Evolutionary conservation across 345 rosid species (phyloP).

Genomic region (Lepidium aucheri): DNA sequence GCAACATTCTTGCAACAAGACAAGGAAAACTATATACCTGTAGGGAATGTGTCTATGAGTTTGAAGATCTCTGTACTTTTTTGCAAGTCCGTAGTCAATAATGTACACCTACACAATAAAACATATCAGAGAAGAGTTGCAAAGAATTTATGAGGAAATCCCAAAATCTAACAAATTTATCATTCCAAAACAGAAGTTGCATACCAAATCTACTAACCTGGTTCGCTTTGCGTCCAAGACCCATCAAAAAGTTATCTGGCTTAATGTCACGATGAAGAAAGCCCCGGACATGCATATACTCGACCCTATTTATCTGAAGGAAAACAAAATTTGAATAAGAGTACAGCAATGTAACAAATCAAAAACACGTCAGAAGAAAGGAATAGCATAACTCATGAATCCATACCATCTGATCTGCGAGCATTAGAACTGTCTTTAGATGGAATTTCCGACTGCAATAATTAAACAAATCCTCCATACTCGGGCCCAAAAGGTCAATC

Average conservation of each 20-base stretch:
- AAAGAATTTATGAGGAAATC: background rate
- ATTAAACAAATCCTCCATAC: conserved; percentile 85
- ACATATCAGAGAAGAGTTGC: background rate
- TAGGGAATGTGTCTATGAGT: conserved; percentile 35
- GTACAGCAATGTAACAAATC: background rate
- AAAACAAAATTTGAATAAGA: background rate
- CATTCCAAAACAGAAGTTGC: background rate
- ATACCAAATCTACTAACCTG: conserved; percentile 52
- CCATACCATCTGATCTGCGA: conserved; percentile 80
- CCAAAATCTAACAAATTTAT: background rate
- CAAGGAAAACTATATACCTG: conserved; percentile 1
- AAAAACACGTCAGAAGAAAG: background rate
- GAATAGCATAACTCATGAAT: background rate
- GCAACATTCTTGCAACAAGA: background rate
- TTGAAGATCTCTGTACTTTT: conserved; percentile 34
- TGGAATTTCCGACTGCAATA: conserved; percentile 76
- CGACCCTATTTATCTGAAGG: conserved; percentile 70
- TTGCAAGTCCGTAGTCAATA: conserved; percentile 77
- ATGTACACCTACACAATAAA: conserved; percentile 47
- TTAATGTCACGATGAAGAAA: conserved; percentile 97
- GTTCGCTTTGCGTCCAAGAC: conserved; percentile 94
- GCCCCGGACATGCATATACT: conserved; percentile 91
- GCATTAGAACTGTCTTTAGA: conserved; percentile 85
- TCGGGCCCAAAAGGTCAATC: conserved; percentile 90
- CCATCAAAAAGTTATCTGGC: conserved; percentile 98